Base-by-base conservation (phyloP, 768 basidiomycete genomes). In the Lenzites betulinus region DNA sequence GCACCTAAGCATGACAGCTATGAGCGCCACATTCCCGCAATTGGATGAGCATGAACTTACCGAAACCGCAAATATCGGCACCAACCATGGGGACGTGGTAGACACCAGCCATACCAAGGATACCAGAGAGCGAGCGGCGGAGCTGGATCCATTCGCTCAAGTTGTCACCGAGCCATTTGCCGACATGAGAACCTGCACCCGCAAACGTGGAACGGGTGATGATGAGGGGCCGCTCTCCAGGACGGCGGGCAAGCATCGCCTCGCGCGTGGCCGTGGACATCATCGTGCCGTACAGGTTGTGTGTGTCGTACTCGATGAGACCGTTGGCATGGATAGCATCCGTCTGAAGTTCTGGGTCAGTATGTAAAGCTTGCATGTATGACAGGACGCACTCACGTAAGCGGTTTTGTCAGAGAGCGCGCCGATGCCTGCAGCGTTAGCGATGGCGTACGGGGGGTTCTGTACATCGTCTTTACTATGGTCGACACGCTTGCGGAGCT, bases 1-100 rank as follows among this genome's bases (percentile, higher is more conserved):
- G 73, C 81, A 33, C 74, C 85, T 85, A 38, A 16, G 33, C 20
- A 25, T 15, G 7, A 7, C 35, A n/a, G n/a, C n/a, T n/a, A 18
- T 22, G 15, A 22, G 13, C 2, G 3, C 68, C n/a, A n/a, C n/a
- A n/a, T n/a, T n/a, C n/a, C n/a, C n/a, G n/a, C n/a, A n/a, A n/a
- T n/a, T n/a, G n/a, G n/a, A n/a, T n/a, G n/a, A n/a, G n/a, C n/a
- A n/a, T n/a, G n/a, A n/a, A n/a, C 81, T 16, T 63, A 83, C 83
- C 80, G 70, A 80, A 88, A 2, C 86, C 88, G 66, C 86, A 89
- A 57, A 88, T 85, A 71, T 93, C 90, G 49, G 83, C 82, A 2
- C 90, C 90, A 35, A 90, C 83, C 88, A 92, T 88, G 0, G 90
- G 90, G 1, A 89, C 72, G 64, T 88, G 86, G 67, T 81, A 89